phyloP scores from a whole-genome alignment of 108 stramenopile species.

The Nitzschia sp. region DNA sequence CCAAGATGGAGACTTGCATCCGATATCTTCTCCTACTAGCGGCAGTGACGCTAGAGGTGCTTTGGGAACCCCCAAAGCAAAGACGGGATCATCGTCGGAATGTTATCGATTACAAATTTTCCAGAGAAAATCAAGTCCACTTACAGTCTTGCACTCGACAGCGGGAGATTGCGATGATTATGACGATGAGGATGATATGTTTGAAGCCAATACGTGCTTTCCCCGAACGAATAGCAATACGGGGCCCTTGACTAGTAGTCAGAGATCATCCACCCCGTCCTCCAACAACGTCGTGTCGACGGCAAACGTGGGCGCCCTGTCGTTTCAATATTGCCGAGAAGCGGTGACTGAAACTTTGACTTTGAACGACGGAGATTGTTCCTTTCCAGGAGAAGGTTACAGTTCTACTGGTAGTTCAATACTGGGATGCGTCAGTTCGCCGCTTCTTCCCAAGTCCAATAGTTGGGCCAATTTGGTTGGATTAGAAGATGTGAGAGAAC shows the following conservation, averaged over 20 bases:
- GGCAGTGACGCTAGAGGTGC: too few species aligned
- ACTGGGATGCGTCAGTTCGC: conserved; percentile 7
- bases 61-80: neutral
- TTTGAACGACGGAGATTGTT: neutral
- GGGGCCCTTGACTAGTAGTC: neutral
- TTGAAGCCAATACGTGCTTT: conserved; percentile 4
- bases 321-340: conserved; percentile 1
- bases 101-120: conserved; percentile 14
- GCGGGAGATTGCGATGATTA: neutral
- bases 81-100: neutral
- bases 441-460: neutral
- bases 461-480: conserved; percentile 16
- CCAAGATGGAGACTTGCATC: neutral
- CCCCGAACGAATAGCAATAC: neutral
- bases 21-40: neutral
- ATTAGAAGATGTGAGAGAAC: neutral
- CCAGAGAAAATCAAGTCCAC: conserved; percentile 9
- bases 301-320: neutral
- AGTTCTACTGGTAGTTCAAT: neutral
- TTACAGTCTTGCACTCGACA: neutral
- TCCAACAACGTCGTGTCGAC: neutral
- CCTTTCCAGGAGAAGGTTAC: neutral
- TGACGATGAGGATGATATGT: neutral
- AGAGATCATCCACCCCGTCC: neutral
- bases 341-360: neutral